These are phyloP conservation scores for Pseudofabraea citricarpa DNA, from an alignment of 2,329 filamentous ascomycete genomes.

Conservation along the genomic window DNA sequence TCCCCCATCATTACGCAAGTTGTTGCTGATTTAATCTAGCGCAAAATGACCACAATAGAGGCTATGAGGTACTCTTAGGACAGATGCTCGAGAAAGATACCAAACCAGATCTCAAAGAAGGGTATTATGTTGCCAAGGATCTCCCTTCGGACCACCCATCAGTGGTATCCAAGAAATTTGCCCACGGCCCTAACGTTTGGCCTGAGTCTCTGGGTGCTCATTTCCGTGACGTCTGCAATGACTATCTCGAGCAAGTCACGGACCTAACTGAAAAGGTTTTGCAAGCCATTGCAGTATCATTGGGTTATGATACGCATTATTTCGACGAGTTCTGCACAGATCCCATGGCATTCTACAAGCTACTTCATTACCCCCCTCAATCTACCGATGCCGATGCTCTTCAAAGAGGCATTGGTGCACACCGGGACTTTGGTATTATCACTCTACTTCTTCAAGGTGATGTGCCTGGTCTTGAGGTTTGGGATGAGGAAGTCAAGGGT, in stretches of 20 bases:
- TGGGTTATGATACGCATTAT: slow-evolving; percentile 1
- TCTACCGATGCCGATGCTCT: slow-evolving; percentile 2
- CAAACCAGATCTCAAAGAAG: slow-evolving; percentile 5
- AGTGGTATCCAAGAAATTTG: slow-evolving; percentile 4
- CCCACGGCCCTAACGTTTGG: slow-evolving; percentile 6
- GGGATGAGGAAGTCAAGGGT: background rate
- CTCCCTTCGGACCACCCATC: slow-evolving; percentile 1
- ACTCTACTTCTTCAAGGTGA: slow-evolving; percentile 9
- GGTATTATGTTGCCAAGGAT: slow-evolving; percentile 3
- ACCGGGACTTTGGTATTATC: slow-evolving; percentile 7
- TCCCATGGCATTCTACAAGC: background rate
- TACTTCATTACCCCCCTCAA: slow-evolving; percentile 6
- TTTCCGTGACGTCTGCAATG: slow-evolving; percentile 4
- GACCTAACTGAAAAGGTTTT: no score
- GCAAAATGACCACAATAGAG: slow-evolving; percentile 5
- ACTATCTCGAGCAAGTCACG: no score
- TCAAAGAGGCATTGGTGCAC: slow-evolving; percentile 6
- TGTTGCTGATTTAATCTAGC: no score
- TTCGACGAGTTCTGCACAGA: slow-evolving; percentile 4
- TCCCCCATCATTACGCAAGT: no score
- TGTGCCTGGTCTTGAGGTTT: slow-evolving; percentile 7
- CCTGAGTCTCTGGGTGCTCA: slow-evolving; percentile 3
- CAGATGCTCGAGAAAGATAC: slow-evolving; percentile 6
- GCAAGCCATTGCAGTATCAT: no score
- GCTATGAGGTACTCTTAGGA: slow-evolving; percentile 2